A percentile compares a stretch with the other conserved stretches of the same genome.
phyloP scores from a whole-genome alignment of 2,329 filamentous ascomycete species.

The Epichloe hybrida region DNA sequence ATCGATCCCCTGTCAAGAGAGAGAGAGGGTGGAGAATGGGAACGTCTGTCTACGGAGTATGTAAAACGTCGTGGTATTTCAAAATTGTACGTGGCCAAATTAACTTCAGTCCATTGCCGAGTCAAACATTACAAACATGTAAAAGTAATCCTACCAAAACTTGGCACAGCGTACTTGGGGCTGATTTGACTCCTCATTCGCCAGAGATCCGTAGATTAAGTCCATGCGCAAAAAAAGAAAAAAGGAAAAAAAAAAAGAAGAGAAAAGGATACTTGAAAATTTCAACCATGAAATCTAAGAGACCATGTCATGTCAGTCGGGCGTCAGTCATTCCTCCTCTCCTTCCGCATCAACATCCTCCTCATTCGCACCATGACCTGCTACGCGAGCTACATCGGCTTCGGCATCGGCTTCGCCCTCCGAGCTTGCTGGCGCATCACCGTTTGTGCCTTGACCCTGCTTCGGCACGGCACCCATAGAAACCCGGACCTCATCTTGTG shows the following conservation, averaged over 20 bases:
- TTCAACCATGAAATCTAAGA: too few species aligned
- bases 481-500: conserved; percentile 21
- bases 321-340: conserved; percentile 1
- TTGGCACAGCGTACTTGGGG: neutral
- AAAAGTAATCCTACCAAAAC: neutral
- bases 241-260: too few species aligned
- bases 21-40: too few species aligned
- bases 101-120: neutral
- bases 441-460: conserved; percentile 9
- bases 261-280: too few species aligned
- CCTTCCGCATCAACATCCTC: neutral
- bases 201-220: neutral
- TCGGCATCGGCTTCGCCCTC: neutral
- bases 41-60: too few species aligned
- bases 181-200: neutral
- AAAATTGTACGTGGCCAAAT: neutral
- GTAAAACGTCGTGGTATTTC: too few species aligned
- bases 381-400: neutral
- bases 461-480: conserved; percentile 14
- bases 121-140: too few species aligned
- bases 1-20: too few species aligned
- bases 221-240: neutral
- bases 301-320: neutral
- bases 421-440: conserved; percentile 1
- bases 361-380: neutral